Conservation (phyloP, 2,329 filamentous ascomycete genomes). For the Curvularia sp. region DNA sequence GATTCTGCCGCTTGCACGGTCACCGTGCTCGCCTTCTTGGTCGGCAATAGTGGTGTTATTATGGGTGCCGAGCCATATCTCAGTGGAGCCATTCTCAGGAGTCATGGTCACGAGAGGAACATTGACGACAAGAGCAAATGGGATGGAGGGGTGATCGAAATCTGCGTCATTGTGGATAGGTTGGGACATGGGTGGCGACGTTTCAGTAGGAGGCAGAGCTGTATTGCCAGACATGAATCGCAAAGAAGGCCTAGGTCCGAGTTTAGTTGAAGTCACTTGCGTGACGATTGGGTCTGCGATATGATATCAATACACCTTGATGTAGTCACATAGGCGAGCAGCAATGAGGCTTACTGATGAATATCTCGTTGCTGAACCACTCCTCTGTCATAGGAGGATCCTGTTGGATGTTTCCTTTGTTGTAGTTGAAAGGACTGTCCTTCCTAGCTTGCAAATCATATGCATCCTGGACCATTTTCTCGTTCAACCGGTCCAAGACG, state of each 20-base stretch:
- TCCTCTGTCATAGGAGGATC: constrained; percentile 61
- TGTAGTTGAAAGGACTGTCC: constrained; percentile 67
- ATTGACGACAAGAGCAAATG: constrained; percentile 58
- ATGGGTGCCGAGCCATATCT: constrained; percentile 61
- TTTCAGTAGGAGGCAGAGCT: constrained; percentile 55
- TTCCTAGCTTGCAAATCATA: constrained; percentile 58
- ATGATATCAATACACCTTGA: background rate
- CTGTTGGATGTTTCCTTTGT: constrained; percentile 68
- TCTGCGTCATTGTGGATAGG: constrained; percentile 47
- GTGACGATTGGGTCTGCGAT: constrained; percentile 61
- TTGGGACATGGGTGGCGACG: constrained; percentile 43
- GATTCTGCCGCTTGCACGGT: constrained; percentile 41
- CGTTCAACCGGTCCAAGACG: constrained; percentile 63
- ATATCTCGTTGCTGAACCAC: constrained; percentile 52
- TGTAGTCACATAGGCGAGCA: background rate
- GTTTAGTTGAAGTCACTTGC: constrained; percentile 60
- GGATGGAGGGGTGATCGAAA: constrained; percentile 44
- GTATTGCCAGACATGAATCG: constrained; percentile 48
- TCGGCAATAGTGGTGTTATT: constrained; percentile 44
- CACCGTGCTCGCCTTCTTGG: constrained; percentile 51
- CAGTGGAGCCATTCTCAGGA: constrained; percentile 57
- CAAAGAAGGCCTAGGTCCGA: constrained; percentile 42
- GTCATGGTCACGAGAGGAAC: constrained; percentile 56
- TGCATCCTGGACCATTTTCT: constrained; percentile 67
- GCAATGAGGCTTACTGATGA: constrained; percentile 56